Base-by-base conservation (phyloP, 352 stramenopile genomes). In the Pythium rishiriense region DNA sequence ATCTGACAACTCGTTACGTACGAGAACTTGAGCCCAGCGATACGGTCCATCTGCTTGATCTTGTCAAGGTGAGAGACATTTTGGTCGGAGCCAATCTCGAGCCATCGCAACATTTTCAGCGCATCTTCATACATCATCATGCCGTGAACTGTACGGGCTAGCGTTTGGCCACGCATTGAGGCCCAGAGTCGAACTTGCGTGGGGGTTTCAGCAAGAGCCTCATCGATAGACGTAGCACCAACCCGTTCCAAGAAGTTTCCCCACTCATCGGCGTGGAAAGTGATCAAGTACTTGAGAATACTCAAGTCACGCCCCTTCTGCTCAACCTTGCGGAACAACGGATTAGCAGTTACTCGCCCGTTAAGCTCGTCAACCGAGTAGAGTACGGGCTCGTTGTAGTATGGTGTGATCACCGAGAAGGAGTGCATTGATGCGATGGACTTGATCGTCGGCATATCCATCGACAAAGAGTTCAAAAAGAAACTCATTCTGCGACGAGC, bases 71-170 rank as follows among this genome's bases (percentile, higher is more conserved):
- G 88, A 0, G 83, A 90, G 22, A 96, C 89, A 31, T 74, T 87
- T 46, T 91, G 75, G 54, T 96, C 85, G 14, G 82, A 93, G 0
- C 88, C 88, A 56, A 96, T 93, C 61, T 96, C 88, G 3, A 96
- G 72, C 88, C 88, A 96, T 24, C 83, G 84, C 35, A 96, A 67
- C 80, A 96, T 94, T 61, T 92, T 93, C 19, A 96, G 52, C n/a
- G 86, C 85, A 45, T 96, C 88, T 79, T 94, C 86, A 39, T 96
- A 93, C 79, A 94, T 85, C 86, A 95, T 95, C 85, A 96, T 95
- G 11, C 88, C 88, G 50, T 93, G 86, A n/a, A 94, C 86, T 0
- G 88, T 95, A 48, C 88, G 74, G 6, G 84, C 87, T 19, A 96
- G 75, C 6, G 88, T 96, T 49, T 96, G 88, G 45, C 86, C 86